Percentiles rank a stretch among this genome's conserved stretches.
Evolutionary conservation across 2,329 filamentous ascomycete species (phyloP).

Genomic region (Macrophomina tecta): DNA sequence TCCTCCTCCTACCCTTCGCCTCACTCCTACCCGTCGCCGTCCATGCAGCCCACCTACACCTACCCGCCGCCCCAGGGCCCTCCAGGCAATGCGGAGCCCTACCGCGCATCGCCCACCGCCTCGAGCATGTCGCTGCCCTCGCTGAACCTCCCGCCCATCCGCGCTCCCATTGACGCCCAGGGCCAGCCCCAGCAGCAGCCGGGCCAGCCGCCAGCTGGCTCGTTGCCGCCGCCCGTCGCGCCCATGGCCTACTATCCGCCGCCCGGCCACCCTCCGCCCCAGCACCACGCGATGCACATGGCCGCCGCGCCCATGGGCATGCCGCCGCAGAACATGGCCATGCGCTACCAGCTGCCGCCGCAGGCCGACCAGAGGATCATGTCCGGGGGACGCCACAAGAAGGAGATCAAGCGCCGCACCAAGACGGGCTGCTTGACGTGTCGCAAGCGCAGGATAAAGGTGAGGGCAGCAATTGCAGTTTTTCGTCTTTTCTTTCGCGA

Average conservation of each 20-base stretch:
- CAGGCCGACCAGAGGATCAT: slow-evolving; percentile 60
- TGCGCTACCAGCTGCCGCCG: slow-evolving; percentile 64
- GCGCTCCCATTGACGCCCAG: slow-evolving; percentile 53
- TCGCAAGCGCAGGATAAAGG: slow-evolving; percentile 72
- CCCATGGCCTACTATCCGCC: slow-evolving; percentile 61
- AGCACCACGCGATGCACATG: slow-evolving; percentile 28
- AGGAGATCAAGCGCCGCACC: slow-evolving; percentile 77
- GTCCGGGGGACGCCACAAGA: slow-evolving; percentile 68
- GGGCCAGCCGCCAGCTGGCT: slow-evolving; percentile 47
- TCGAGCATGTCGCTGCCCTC: slow-evolving; percentile 52
- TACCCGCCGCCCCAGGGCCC: slow-evolving; percentile 51
- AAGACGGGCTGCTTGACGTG: slow-evolving; percentile 72
- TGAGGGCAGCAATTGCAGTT: slow-evolving; percentile 42
- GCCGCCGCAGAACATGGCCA: slow-evolving; percentile 52
- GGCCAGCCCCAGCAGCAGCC: slow-evolving; percentile 36
- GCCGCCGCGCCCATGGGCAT: slow-evolving; percentile 49
- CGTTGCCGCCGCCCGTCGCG: slow-evolving; percentile 60
- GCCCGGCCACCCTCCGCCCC: slow-evolving; percentile 40
- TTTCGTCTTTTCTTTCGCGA: slow-evolving; percentile 23
- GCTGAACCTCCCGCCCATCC: slow-evolving; percentile 59
- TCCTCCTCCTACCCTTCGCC: slow-evolving; percentile 51
- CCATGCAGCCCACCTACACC: slow-evolving; percentile 55
- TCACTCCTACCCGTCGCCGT: slow-evolving; percentile 58
- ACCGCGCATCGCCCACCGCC: slow-evolving; percentile 54
- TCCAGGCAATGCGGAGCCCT: slow-evolving; percentile 48